Conservation (phyloP, 2,329 filamentous ascomycete genomes). For the Thyridium curvatum region DNA sequence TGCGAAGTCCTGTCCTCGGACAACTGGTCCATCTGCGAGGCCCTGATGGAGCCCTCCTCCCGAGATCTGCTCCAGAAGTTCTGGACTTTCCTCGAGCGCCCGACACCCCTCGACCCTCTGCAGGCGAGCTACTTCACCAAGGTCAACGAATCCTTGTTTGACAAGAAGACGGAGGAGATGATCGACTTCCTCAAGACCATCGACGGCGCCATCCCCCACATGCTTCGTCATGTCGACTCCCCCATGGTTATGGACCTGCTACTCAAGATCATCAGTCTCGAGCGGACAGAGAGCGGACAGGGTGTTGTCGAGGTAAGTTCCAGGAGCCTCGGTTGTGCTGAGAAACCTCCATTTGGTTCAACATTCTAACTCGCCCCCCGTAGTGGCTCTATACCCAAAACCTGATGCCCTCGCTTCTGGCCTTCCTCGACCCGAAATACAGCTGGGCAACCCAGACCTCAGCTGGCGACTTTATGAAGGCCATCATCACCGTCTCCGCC, state of each 20-base stretch:
- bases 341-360: neutral
- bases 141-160: slow-evolving; percentile 94
- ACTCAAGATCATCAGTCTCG: slow-evolving; percentile 92
- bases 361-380: slow-evolving; percentile 3
- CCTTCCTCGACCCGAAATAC: slow-evolving; percentile 79
- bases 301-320: slow-evolving; percentile 82
- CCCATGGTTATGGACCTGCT: slow-evolving; percentile 98
- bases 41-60: slow-evolving; percentile 68
- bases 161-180: slow-evolving; percentile 98
- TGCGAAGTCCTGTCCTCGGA: slow-evolving; percentile 93
- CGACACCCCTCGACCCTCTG: slow-evolving; percentile 82
- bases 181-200: slow-evolving; percentile 79
- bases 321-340: slow-evolving; percentile 3
- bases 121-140: slow-evolving; percentile 98
- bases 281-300: slow-evolving; percentile 84
- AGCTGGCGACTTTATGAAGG: slow-evolving; percentile 95
- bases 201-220: slow-evolving; percentile 73
- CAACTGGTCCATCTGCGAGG: slow-evolving; percentile 94
- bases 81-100: slow-evolving; percentile 81
- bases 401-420: slow-evolving; percentile 78
- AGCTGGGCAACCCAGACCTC: slow-evolving; percentile 91
- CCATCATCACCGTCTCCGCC: slow-evolving; percentile 97
- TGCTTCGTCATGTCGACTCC: slow-evolving; percentile 91
- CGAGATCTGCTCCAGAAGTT: slow-evolving; percentile 72
- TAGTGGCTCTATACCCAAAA: slow-evolving; percentile 90